phyloP scores from a whole-genome alignment of 306 rosid genomes.

The Castanospermum australe region DNA sequence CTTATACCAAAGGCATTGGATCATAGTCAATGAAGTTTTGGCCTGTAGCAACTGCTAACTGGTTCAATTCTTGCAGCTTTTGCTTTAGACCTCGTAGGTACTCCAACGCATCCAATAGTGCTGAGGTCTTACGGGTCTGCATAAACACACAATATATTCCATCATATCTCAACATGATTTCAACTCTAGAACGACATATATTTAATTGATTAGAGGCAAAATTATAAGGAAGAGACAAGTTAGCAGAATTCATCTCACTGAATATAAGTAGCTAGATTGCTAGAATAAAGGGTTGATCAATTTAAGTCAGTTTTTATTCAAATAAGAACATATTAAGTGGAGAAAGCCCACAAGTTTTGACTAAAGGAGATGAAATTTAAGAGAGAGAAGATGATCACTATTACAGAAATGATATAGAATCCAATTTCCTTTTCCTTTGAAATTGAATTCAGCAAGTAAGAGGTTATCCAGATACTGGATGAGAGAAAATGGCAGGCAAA shows the following conservation, averaged over 20 bases:
- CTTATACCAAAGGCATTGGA: conserved; percentile 40
- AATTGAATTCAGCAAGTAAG: neutral
- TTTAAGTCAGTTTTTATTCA: neutral
- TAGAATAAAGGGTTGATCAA: neutral
- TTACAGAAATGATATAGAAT: neutral
- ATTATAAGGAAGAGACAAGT: neutral
- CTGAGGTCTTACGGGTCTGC: conserved; percentile 36
- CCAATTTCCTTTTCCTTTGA: neutral
- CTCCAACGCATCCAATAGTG: conserved; percentile 36
- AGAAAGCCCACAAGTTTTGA: neutral
- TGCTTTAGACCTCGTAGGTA: conserved; percentile 40
- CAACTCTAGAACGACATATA: neutral
- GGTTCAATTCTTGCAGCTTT: conserved; percentile 31
- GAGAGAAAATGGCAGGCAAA: neutral
- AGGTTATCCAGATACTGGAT: neutral
- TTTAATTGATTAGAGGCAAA: neutral
- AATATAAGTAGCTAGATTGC: neutral
- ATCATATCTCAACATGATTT: neutral
- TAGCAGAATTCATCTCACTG: neutral
- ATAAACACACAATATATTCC: neutral
- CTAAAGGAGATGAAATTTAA: neutral
- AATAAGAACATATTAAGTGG: neutral
- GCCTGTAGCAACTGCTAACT: conserved; percentile 7
- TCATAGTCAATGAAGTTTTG: neutral
- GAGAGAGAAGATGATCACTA: neutral